Conservation (phyloP, 305 asterid genomes). For the Fraxinus paxiana region DNA sequence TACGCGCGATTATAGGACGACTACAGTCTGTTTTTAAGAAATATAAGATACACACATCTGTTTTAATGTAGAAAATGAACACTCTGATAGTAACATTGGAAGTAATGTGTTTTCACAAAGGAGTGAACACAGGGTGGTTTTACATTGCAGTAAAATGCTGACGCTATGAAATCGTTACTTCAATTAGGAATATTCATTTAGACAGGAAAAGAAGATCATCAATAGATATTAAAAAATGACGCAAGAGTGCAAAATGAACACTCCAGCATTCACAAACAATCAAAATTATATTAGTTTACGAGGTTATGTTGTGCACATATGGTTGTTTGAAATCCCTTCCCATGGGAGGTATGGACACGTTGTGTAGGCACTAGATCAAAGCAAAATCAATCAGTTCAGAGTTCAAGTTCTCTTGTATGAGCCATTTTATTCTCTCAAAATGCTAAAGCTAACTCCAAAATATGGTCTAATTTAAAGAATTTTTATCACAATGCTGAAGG, state of each 20-base stretch:
- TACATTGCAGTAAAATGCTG: background rate
- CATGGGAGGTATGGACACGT: constrained; percentile 5
- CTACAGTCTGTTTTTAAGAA: background rate
- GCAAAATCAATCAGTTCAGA: constrained; percentile 9
- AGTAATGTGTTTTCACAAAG: constrained; percentile 1
- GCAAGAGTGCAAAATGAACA: background rate
- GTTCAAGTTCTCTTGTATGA: background rate
- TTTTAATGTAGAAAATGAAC: background rate
- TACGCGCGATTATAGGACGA: background rate
- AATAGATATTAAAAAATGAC: background rate
- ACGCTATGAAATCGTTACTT: background rate
- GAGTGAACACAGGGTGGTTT: background rate
- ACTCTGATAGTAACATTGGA: background rate
- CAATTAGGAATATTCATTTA: background rate
- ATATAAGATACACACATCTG: background rate
- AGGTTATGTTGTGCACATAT: constrained; percentile 1
- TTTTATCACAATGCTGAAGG: constrained; percentile 4
- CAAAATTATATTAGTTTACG: background rate
- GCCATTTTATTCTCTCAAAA: background rate
- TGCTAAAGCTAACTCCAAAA: background rate
- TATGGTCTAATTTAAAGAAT: background rate
- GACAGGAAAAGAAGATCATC: background rate
- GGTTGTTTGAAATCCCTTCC: background rate
- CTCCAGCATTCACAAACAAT: background rate
- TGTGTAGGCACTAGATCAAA: constrained; percentile 6